Evolutionary conservation across 1,139 yeast genomes (phyloP), one percentile per base, ranked within the genome.

Genomic region (Suhomyces coccinellae): DNA sequence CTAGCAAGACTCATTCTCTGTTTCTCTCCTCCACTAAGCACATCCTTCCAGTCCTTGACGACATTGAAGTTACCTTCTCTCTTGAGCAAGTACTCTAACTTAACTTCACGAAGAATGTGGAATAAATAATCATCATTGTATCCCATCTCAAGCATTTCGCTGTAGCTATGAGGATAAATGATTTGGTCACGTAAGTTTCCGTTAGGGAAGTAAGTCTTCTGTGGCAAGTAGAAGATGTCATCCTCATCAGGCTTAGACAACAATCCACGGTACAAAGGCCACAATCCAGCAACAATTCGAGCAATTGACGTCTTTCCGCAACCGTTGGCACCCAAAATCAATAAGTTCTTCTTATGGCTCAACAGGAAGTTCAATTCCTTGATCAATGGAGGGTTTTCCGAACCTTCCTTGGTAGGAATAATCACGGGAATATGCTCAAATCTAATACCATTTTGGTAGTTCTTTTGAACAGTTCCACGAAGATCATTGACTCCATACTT

Each of bases 1-100:
- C 97, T 75, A 0, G 97, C 97, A 71, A 91, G 87, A 66, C 90
- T 84, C 62, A 90, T 79, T 58, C 97, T 80, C 70, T 91, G 98
- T 68, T 89, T 86, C 63, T 91, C 98, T 44, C 98, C 98, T 14
- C 98, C 98, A 65, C 95, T 85, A 55, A 91, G 78, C 14, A 91
- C 88, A 61, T 87, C 96, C 59, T 85, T 85, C 98, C 98, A 91
- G 55, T 85, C 90, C 53, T 85, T 85, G 45, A 67, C 69, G 31
- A 79, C 80, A 48, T 80, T 80, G 71, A 80, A 79, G 54, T 69
- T 73, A 7, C 87, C 86, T 58, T 82, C 85, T 51, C 86, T 73
- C 42, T 72, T 69, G 43, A 89, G 75, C 41, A 91, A 71, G 61
- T 91, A 89, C 41, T 87, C 96, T 49, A 91, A 73, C 53, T 85